Conservation (phyloP, 768 basidiomycete species). For the Auricularia auricula-judae region DNA sequence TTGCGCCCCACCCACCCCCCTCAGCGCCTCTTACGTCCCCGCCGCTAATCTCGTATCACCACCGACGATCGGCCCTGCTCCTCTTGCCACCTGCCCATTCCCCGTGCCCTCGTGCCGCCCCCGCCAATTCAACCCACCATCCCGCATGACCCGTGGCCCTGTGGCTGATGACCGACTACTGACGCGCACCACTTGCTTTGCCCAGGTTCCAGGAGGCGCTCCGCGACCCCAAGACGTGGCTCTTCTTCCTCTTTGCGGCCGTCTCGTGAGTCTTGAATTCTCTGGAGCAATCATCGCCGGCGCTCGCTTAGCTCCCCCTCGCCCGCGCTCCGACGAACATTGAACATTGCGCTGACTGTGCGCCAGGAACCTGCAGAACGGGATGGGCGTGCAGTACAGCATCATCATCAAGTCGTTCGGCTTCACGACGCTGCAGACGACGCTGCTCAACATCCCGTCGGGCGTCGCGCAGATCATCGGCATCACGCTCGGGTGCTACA, state of each 20-base stretch:
- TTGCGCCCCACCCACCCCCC: not conserved
- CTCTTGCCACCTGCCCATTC: not conserved
- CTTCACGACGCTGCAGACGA: constrained; percentile 11
- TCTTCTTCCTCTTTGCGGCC: constrained; percentile 11
- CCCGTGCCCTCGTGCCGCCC: not conserved
- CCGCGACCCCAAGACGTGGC: constrained; percentile 11
- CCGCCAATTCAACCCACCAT: no score
- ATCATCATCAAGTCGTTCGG: constrained; percentile 12
- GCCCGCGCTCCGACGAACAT: no score
- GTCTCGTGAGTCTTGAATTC: constrained; percentile 7
- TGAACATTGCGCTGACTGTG: not conserved
- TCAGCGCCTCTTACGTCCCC: constrained; percentile 10
- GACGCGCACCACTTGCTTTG: not conserved
- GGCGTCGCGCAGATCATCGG: constrained; percentile 9
- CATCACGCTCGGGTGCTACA: constrained; percentile 7
- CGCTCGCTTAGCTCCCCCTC: not conserved
- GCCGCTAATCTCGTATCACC: not conserved
- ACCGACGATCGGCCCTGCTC: not conserved
- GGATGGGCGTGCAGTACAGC: constrained; percentile 12
- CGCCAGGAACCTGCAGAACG: constrained; percentile 11
- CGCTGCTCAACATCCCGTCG: constrained; percentile 12
- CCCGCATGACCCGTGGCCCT: not conserved
- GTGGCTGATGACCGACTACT: not conserved
- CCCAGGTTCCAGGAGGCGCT: constrained; percentile 10
- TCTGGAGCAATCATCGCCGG: not conserved